Evolutionary conservation across 2,329 filamentous ascomycete genomes (phyloP), one percentile per base, ranked within the genome.

Genomic region (Fusarium subtropicale): DNA sequence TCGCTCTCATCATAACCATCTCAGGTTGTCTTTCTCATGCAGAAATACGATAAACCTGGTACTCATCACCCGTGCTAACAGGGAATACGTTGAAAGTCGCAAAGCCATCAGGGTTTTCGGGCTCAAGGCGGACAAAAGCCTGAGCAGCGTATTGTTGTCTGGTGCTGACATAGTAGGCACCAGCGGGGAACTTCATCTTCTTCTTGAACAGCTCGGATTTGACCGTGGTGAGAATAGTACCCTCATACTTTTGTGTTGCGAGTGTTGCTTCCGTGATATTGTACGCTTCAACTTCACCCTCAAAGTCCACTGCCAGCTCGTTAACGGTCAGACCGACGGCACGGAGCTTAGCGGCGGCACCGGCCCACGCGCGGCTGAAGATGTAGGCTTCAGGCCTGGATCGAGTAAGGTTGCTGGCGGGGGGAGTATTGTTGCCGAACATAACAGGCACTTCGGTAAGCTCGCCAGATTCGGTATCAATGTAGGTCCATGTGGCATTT

Each of bases 21-120:
- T 46, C 11, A 6, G 9, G 6, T 46, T 28, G 10, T 46, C n/a
- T 30, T 22, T 20, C n/a, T 46, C n/a, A 46, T 28, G 24, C 5
- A 5, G 60, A 9, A 8, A 77, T 57, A 1, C 76, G 61, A 36
- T 75, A 78, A 10, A 78, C 69, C 11, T 68, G 76, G 36, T 77
- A 78, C 60, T 79, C 76, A 36, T 78, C 76, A 0, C 74, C 76
- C 0, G 39, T 64, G 34, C 60, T 64, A 0, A 77, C 64, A 3
- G 77, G 76, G 0, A 79, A 45, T 16, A 79, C 71, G 16, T 76
- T 77, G 28, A 74, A 76, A 8, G 72, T 74, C 1, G 58, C 75
- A 36, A 76, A 79, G 0, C 76, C 78, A 46, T 79, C 77, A 2
- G 74, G 72, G 13, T 72, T 71, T 55, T 79, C 77, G 0, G 77